Evolutionary conservation across 2,329 filamentous ascomycete genomes (phyloP), one percentile per base, ranked within the genome.

Genomic region (Elsinoe ampelina): DNA sequence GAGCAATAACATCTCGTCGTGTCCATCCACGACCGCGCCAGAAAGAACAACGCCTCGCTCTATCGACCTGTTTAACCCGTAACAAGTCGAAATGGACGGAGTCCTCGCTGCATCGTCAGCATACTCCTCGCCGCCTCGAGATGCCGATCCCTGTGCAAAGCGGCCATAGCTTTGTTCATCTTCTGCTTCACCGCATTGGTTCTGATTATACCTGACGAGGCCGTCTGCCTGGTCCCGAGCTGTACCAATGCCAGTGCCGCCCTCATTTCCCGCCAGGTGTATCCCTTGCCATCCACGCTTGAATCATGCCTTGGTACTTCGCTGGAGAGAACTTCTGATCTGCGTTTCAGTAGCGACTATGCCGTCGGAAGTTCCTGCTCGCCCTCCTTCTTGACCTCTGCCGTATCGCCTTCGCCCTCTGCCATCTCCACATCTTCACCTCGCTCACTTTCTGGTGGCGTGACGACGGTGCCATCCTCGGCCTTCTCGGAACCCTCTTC

Each of bases 401-500:
- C 20, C 10, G 7, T 13, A n/a, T 60, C 58, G 2, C 57, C 62
- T 6, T 57, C 61, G 15, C 48, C 59, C 8, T 65, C 63, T 1
- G 57, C 59, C 64, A 65, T 66, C 54, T 66, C 64, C 35, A 64
- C 61, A 45, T 66, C 58, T 15, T 48, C 39, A 2, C 42, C 39
- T n/a, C 22, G 43, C 57, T 50, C 57, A 15, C 55, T 42, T 35
- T 10, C 51, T 35, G 55, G 43, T 30, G 34, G 55, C 58, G 34
- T 59, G 6, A 58, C 58, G 12, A 58, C 58, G 20, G 54, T 51
- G 4, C 56, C 47, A 7, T 57, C 38, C 11, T 51, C 56, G 34
- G 48, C 48, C 17, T 47, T 52, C 15, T 39, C 58, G 22, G 56
- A 30, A 5, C 15, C 58, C 19, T 55, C 56, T 30, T 57, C 57